These are phyloP conservation scores for Suhomyces bokatorum DNA, from an alignment of 1,139 yeast species.

Conservation along the genomic window DNA sequence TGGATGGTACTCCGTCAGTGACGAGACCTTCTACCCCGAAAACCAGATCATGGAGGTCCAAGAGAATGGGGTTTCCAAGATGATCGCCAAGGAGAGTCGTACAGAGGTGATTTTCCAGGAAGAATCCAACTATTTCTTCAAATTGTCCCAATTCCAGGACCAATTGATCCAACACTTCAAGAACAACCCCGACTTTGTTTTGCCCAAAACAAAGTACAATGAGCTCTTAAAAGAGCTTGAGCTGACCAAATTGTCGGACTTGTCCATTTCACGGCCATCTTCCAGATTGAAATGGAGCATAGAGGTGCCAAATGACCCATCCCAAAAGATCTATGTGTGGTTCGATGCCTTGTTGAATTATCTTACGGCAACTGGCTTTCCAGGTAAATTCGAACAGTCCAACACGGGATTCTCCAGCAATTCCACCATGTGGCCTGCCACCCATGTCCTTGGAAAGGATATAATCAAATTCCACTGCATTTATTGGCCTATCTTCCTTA, in stretches of 20 bases:
- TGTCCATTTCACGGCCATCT: constrained; percentile 83
- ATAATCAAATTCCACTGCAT: constrained; percentile 84
- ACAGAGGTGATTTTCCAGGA: constrained; percentile 72
- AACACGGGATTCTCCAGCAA: constrained; percentile 4
- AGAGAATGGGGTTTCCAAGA: constrained; percentile 37
- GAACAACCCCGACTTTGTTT: constrained; percentile 55
- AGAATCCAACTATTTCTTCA: constrained; percentile 87
- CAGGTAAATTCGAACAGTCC: constrained; percentile 25
- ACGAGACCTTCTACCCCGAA: constrained; percentile 92
- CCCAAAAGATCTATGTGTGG: constrained; percentile 93
- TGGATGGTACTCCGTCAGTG: constrained; percentile 96
- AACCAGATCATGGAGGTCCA: constrained; percentile 58
- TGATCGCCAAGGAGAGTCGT: constrained; percentile 71
- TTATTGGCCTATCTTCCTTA: constrained; percentile 90
- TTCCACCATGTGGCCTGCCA: constrained; percentile 54
- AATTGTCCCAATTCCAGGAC: constrained; percentile 59
- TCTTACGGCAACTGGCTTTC: constrained; percentile 72
- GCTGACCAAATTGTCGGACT: constrained; percentile 52
- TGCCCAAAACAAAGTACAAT: constrained; percentile 59
- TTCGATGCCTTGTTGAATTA: constrained; percentile 92
- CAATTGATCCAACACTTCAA: constrained; percentile 51
- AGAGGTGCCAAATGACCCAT: constrained; percentile 75
- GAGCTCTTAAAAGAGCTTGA: constrained; percentile 62
- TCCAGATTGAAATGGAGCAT: constrained; percentile 87
- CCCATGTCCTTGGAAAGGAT: constrained; percentile 90